These are phyloP conservation scores for Hippophae gyantsensis DNA, from an alignment of 306 rosid species.

Conservation along the genomic window DNA sequence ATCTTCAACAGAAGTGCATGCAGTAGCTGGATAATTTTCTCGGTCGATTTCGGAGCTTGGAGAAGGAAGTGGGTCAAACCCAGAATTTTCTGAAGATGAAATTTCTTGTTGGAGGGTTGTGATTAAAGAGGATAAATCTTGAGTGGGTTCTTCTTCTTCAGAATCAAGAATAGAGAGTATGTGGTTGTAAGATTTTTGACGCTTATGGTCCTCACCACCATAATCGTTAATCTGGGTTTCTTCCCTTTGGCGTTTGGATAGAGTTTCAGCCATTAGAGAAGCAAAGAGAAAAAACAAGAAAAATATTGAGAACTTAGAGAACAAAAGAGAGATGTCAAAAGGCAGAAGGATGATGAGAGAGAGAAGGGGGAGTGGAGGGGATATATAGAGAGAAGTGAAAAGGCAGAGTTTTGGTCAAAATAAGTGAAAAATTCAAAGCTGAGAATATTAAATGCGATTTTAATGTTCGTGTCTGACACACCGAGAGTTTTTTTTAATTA, in stretches of 20 bases:
- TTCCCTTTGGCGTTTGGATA: conserved; percentile 48
- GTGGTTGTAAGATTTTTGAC: conserved; percentile 52
- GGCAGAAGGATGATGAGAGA: conserved; percentile 27
- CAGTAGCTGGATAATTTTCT: background rate
- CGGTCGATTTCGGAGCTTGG: conserved; percentile 5
- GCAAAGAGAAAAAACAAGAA: background rate
- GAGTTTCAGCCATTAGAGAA: conserved; percentile 36
- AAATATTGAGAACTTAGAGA: background rate
- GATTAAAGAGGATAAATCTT: conserved; percentile 57
- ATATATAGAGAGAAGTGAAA: conserved; percentile 26
- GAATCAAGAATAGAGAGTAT: conserved; percentile 64
- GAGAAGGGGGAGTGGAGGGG: conserved; percentile 19
- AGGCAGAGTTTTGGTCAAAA: conserved; percentile 34
- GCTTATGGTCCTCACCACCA: conserved; percentile 23
- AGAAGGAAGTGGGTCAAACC: conserved; percentile 11
- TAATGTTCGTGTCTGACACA: too few species aligned
- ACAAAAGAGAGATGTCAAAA: background rate
- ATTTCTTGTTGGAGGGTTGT: conserved; percentile 63
- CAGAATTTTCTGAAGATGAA: conserved; percentile 8
- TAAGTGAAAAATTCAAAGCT: background rate
- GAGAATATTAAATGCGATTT: conserved; percentile 14
- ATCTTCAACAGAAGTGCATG: conserved; percentile 8
- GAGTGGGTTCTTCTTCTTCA: conserved; percentile 53
- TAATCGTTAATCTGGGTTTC: conserved; percentile 24
- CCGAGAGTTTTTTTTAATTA: too few species aligned